Evolutionary conservation across 176 grass and related monocot genomes (phyloP), one percentile per base, ranked within the genome.

Genomic region (Oryza glumipatula): DNA sequence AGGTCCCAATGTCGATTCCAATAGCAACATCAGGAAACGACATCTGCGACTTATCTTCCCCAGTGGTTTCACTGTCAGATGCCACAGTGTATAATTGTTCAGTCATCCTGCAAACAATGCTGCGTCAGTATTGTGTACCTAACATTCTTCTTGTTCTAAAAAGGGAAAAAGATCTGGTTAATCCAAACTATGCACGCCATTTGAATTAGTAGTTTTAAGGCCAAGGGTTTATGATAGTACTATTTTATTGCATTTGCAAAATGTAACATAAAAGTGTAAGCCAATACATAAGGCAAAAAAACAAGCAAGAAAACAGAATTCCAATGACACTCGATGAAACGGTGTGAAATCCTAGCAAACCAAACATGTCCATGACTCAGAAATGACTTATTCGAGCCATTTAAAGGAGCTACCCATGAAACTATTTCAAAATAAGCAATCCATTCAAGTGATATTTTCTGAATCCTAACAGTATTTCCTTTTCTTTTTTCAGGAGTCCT

Each of bases 1-100:
- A 94, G 36, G 93, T 94, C 24, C 93, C 93, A 70, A 92, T 85
- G 73, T 94, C 89, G 39, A 94, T 92, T 52, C 93, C 89, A 54
- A 92, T 88, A 82, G 93, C 87, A 86, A 88, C 41, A 92, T 90
- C 81, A 80, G 84, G 89, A 60, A 94, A 89, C 7, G 85, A 48
- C 76, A 60, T 49, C 17, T 90, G 85, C 12, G 65, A 6, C 80
- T 86, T 90, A 38, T 94, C 89, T n/a, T 92, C 87, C 15, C 85
- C 78, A 0, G 87, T 90, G 65, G 77, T 94, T 81, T 94, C 92
- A 73, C 89, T 88, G 49, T 94, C 87, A 3, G 89, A 94, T 36
- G 82, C 87, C 41, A 94, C 89, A 0, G 78, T 94, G 72, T 94
- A 92, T 5, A 79, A 16, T 47, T 85, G 87, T 80, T 94, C 93